Evolutionary conservation across 371 early-diverging fungal species (phyloP), one percentile per base, ranked within the genome.

Genomic region (Rhizomucor pusillus): DNA sequence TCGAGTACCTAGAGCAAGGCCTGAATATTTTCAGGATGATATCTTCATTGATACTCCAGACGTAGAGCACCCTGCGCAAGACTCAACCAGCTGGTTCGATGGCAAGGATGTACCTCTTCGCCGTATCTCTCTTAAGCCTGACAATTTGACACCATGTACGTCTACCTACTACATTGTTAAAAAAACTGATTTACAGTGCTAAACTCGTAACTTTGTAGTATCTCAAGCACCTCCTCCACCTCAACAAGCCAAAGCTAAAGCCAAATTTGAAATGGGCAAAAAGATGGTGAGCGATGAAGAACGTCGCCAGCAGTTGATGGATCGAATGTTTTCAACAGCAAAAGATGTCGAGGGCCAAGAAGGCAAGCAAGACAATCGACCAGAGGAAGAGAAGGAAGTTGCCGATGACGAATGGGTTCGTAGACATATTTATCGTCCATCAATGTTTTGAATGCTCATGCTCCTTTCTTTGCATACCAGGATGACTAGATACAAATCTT

Each of bases 21-120:
- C 83, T 34, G 91, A 92, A 52, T 90, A 66, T 44, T 93, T 94
- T 65, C 93, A 94, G 67, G 93, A 94, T 60, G 93, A 92, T 44
- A 62, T 94, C 13, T 94, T 81, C 69, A 77, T 87, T 0, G 80
- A 75, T 22, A 89, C 92, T 0, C 48, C 60, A 0, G 89, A 88
- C 59, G 59, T 65, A 2, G 79, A 77, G 37, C 65, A 69, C 10
- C 63, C 88, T 0, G 56, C 78, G 0, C 63, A 88, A 45, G 61
- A 67, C 14, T 76, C 86, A 0, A 60, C 46, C 0, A 76, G 69
- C 10, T 93, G 90, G 89, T 69, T 84, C 43, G 67, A 56, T 20
- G 81, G 82, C 10, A 54, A 64, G 12, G 54, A 62, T 34, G 52
- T 51, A 22, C 20, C 53, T 37, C 39, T 65, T 7, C 29, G 48